Evolutionary conservation across 2,329 filamentous ascomycete genomes (phyloP), one percentile per base, ranked within the genome.

Genomic region (Magnaporthiopsis rhizophila): DNA sequence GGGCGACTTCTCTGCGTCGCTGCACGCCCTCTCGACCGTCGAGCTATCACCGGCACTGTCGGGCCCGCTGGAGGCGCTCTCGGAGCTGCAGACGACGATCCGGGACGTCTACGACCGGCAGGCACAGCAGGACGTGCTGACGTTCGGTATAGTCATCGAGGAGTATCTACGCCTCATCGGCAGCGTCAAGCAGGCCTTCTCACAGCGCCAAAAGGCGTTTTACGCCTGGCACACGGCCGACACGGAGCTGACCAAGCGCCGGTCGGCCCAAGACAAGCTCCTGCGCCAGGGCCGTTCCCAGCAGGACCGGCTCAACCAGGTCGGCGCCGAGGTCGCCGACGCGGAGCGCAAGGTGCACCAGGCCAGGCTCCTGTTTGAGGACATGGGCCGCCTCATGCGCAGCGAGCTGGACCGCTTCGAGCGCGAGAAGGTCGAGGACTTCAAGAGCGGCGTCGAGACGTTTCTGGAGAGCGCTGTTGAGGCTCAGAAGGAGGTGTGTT

Each of bases 111-210:
- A 99, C 74, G 92, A 97, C 70, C 90, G 95, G 28, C 95, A 99
- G 76, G 95, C 95, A 13, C 92, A 97, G 77, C 95, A 99, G 75
- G 95, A 99, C 73, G 89, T 98, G 38, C 83, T 99, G 62, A 99
- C 95, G 0, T 87, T 99, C 68, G 95, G 95, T 53, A 98, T 98
- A 72, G 96, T 96, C 58, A 93, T 99, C 67, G 95, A 99, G 69
- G 95, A 99, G 77, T 99, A 99, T 77, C 96, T 99, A 70, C 91
- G 95, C 6, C 79, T 99, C 58, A 98, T 99, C 70, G 92, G 92
- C 38, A 96, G 91, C 64, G 91, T 98, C 66, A 99, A 99, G 81
- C 91, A 89, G 67, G 91, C 95, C 0, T 99, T 99, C 73, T 79
- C 84, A 50, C 93, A 97, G 76, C 88, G 95, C 65, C 95, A 99